Evolutionary conservation across 306 rosid species (phyloP).

Genomic region (Herpetospermum pedunculosum): DNA sequence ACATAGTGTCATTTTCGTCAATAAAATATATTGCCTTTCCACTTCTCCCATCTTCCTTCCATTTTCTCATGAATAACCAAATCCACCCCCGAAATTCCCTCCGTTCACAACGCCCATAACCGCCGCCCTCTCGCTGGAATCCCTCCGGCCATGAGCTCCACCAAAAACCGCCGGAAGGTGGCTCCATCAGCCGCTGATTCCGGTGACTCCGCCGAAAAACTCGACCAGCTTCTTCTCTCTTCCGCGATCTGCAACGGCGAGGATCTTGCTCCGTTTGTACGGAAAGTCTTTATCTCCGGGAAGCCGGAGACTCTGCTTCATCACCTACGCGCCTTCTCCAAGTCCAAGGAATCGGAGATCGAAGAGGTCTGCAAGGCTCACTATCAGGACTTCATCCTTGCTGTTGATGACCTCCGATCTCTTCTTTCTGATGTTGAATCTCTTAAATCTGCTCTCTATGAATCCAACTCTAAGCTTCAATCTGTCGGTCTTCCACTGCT

Average conservation of each 20-base stretch:
- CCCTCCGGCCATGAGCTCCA: conserved; percentile 32
- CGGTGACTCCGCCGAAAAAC: conserved; percentile 73
- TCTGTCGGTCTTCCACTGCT: conserved; percentile 71
- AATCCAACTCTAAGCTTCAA: conserved; percentile 83
- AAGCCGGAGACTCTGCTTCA: conserved; percentile 85
- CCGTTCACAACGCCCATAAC: conserved; percentile 20
- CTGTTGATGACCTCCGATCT: conserved; percentile 97
- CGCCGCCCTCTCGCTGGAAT: background rate
- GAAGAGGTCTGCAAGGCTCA: conserved; percentile 97
- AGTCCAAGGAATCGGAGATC: conserved; percentile 89
- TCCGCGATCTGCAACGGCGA: conserved; percentile 90
- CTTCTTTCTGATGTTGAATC: conserved; percentile 91
- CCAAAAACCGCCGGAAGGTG: conserved; percentile 69
- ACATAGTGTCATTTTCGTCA: conserved; percentile 4
- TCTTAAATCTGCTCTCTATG: conserved; percentile 80
- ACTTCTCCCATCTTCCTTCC: background rate
- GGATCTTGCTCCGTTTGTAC: conserved; percentile 83
- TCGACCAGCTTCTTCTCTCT: conserved; percentile 75
- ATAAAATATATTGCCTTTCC: background rate
- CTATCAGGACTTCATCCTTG: conserved; percentile 97
- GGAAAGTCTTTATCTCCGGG: conserved; percentile 70
- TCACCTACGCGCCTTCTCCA: conserved; percentile 87
- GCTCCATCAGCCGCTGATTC: conserved; percentile 31
- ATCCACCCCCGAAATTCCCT: conserved; percentile 27
- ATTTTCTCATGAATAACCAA: conserved; percentile 3